These are phyloP conservation scores for Didymella keratinophila DNA, from an alignment of 2,329 filamentous ascomycete genomes.

Conservation along the genomic window DNA sequence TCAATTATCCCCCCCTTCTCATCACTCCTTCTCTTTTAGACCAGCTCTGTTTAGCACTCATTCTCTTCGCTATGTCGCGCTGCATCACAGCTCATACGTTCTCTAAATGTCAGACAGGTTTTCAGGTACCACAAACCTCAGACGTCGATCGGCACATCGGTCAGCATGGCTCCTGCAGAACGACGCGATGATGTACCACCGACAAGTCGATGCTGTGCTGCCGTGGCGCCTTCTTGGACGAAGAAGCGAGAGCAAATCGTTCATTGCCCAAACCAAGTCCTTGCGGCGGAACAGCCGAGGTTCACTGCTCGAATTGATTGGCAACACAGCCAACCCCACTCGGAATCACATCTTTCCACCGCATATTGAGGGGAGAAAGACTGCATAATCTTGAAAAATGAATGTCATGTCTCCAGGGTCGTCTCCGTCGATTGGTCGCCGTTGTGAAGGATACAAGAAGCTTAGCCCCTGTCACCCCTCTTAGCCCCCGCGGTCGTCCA, in stretches of 20 bases:
- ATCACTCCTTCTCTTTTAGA: not conserved
- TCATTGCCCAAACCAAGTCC: not conserved
- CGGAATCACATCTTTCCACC: constrained; percentile 2
- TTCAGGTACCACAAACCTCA: not conserved
- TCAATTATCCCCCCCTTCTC: not conserved
- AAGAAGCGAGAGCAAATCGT: not conserved
- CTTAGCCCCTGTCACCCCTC: constrained; percentile 21
- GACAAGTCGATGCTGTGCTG: not conserved
- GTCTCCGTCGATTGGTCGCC: constrained; percentile 13
- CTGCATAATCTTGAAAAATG: not conserved
- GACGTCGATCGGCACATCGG: not conserved
- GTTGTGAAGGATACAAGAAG: constrained; percentile 13
- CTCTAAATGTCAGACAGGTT: not conserved
- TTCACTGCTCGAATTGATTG: not conserved
- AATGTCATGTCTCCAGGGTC: not conserved
- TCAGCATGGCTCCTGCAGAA: not conserved
- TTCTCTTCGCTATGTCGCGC: not conserved
- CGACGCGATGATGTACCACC: not conserved
- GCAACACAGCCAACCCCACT: constrained; percentile 4
- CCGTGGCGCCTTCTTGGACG: not conserved
- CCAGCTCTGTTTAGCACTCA: not conserved
- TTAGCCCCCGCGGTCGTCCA: constrained; percentile 11
- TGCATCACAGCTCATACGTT: not conserved
- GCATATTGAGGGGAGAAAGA: not conserved
- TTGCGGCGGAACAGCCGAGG: constrained; percentile 9